Evolutionary conservation across 2,329 filamentous ascomycete species (phyloP).

Genomic region (Cordyceps militaris): DNA sequence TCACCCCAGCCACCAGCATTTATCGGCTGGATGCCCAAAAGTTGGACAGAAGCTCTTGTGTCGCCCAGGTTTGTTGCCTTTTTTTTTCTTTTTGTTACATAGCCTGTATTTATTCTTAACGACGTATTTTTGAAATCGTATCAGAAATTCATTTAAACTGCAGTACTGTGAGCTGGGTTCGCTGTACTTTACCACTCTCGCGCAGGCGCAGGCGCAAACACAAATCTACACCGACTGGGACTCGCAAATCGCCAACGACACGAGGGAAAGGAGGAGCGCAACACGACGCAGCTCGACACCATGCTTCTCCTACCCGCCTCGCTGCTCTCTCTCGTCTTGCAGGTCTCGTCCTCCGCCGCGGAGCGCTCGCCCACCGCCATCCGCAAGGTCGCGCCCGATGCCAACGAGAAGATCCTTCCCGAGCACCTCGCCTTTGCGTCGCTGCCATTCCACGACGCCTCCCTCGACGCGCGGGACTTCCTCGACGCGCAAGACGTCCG

Average conservation of each 20-base stretch:
- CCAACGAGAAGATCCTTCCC: slow-evolving; percentile 66
- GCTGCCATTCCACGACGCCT: slow-evolving; percentile 23
- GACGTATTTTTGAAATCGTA: not conserved
- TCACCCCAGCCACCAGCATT: slow-evolving; percentile 13
- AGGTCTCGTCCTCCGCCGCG: slow-evolving; percentile 29
- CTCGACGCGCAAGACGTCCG: slow-evolving; percentile 22
- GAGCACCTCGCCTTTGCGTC: slow-evolving; percentile 53
- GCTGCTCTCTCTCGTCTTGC: slow-evolving; percentile 39
- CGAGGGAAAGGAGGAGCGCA: not conserved
- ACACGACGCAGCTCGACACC: slow-evolving; percentile 33
- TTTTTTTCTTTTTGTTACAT: not conserved
- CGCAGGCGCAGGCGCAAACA: not conserved
- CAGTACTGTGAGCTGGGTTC: not conserved
- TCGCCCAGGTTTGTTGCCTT: not conserved
- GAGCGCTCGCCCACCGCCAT: slow-evolving; percentile 50
- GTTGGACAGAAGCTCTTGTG: not conserved
- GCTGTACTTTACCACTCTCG: not conserved
- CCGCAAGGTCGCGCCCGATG: slow-evolving; percentile 64
- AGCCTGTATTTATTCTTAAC: not conserved
- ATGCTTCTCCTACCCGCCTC: slow-evolving; percentile 35
- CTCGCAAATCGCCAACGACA: not conserved
- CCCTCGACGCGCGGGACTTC: slow-evolving; percentile 24
- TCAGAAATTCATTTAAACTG: not conserved
- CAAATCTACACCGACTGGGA: not conserved
- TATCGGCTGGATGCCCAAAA: slow-evolving; percentile 1